Evolutionary conservation across 805 yeast genomes (phyloP).

Genomic region (Suhomyces tanzawaensis): DNA sequence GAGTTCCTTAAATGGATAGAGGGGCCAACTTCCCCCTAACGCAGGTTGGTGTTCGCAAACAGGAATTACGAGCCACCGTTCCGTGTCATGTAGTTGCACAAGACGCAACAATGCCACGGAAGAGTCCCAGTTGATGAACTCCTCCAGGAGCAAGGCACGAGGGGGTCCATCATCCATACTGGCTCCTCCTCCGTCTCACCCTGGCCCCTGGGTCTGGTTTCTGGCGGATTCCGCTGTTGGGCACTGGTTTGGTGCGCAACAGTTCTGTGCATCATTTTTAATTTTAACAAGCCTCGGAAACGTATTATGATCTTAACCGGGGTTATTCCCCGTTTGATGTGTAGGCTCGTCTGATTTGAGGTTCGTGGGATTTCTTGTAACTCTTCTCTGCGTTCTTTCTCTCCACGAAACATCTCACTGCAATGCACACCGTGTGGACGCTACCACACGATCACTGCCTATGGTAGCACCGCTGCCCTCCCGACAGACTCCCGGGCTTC

Average conservation of each 20-base stretch:
- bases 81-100: too few relatives aligned
- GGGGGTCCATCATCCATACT: not conserved
- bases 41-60: too few relatives aligned
- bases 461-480: too few relatives aligned
- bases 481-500: not conserved
- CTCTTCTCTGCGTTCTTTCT: not conserved
- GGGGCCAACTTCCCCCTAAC: too few relatives aligned
- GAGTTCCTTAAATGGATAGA: too few relatives aligned
- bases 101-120: too few relatives aligned
- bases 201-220: too few relatives aligned
- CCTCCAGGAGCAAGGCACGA: not conserved
- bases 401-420: too few relatives aligned
- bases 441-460: too few relatives aligned
- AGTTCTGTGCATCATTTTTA: not conserved
- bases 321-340: constrained; percentile 1
- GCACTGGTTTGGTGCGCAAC: not conserved
- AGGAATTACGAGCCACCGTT: too few relatives aligned
- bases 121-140: not conserved
- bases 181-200: not conserved
- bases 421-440: too few relatives aligned
- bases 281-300: constrained; percentile 7
- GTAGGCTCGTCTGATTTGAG: not conserved
- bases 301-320: constrained; percentile 6
- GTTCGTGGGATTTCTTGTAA: not conserved
- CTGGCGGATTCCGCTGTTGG: not conserved